Evolutionary conservation across 768 basidiomycete genomes (phyloP).

Genomic region (Suillus americanus): DNA sequence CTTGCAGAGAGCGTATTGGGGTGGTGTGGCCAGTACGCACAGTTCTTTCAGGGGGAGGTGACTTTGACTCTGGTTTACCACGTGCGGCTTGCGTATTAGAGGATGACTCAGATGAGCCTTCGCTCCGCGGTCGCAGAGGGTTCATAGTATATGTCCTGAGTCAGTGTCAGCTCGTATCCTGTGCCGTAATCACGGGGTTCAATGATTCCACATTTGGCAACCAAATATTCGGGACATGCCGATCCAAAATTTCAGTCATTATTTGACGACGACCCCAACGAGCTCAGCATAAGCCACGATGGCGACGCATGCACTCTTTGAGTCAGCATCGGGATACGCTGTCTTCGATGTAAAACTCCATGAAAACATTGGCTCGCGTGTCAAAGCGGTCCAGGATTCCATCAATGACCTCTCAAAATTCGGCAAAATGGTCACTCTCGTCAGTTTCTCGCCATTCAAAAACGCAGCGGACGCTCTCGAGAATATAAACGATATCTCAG

Average conservation of each 20-base stretch:
- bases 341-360: slow-evolving; percentile 84
- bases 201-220: too few species aligned
- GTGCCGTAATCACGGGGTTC: too few species aligned
- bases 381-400: slow-evolving; percentile 78
- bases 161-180: too few species aligned
- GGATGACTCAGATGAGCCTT: too few species aligned
- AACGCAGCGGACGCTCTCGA: slow-evolving; percentile 91
- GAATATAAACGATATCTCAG: slow-evolving; percentile 94
- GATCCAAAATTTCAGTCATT: slow-evolving; percentile 21
- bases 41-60: too few species aligned
- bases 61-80: too few species aligned
- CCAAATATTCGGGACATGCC: slow-evolving; percentile 7
- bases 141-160: too few species aligned
- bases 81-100: too few species aligned
- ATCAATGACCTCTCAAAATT: slow-evolving; percentile 88
- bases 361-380: slow-evolving; percentile 85
- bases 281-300: slow-evolving; percentile 36
- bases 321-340: slow-evolving; percentile 92
- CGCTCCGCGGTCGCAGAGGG: too few species aligned
- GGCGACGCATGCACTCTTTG: slow-evolving; percentile 89
- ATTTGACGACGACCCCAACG: slow-evolving; percentile 35
- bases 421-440: slow-evolving; percentile 85
- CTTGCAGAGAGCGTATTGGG: too few species aligned
- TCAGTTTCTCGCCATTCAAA: slow-evolving; percentile 94
- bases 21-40: too few species aligned